Conservation (phyloP, 331 rosid species). For the Malus hybrid region DNA sequence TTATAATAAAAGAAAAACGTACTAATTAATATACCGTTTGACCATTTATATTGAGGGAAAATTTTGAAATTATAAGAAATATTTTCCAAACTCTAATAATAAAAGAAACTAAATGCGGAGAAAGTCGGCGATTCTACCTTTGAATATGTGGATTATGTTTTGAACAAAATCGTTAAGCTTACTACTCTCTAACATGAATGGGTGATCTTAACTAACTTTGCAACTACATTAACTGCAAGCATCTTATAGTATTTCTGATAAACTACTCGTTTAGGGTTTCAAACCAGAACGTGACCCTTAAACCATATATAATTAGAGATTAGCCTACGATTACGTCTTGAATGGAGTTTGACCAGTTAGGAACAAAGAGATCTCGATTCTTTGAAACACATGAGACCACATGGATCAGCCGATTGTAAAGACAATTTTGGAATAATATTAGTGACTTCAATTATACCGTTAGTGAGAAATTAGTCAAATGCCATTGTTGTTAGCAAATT, state of each 20-base stretch:
- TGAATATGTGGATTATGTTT: background rate
- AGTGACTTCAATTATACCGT: constrained; percentile 16
- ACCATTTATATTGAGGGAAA: background rate
- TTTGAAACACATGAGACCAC: constrained; percentile 81
- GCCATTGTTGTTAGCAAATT: background rate
- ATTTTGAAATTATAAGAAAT: background rate
- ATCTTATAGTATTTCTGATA: background rate
- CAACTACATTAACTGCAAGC: constrained; percentile 24
- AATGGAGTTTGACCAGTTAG: constrained; percentile 10
- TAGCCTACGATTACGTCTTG: constrained; percentile 19
- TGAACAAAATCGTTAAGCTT: background rate
- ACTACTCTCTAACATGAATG: background rate
- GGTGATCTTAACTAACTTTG: constrained; percentile 21
- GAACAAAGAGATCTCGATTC: constrained; percentile 23
- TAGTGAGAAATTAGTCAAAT: constrained; percentile 31
- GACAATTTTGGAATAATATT: background rate
- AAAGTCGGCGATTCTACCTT: background rate
- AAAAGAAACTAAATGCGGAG: background rate
- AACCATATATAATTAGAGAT: background rate
- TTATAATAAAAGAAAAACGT: too few species aligned
- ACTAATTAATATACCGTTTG: too few species aligned
- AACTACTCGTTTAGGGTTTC: background rate
- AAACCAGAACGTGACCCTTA: constrained; percentile 2
- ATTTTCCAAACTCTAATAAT: background rate
- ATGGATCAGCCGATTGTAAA: constrained; percentile 39